Percentiles rank a stretch among this genome's conserved stretches.
Conservation (phyloP, 805 yeast genomes). For the Metschnikowia colocasiae region DNA sequence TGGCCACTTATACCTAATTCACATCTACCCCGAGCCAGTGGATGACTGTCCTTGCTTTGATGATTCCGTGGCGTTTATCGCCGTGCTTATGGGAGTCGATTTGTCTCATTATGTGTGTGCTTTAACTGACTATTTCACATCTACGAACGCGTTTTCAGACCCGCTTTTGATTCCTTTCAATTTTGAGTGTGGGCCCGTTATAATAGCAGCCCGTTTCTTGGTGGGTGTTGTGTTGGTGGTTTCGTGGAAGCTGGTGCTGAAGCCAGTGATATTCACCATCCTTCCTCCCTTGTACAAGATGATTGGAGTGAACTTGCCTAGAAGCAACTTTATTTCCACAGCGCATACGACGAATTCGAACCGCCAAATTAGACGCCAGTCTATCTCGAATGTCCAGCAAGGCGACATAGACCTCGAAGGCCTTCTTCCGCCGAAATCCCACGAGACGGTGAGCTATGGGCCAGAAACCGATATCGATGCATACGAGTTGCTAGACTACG, state of each 20-base stretch:
- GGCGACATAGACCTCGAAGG: conserved; percentile 16
- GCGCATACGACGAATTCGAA: conserved; percentile 33
- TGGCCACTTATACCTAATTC: conserved; percentile 49
- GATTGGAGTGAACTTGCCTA: conserved; percentile 37
- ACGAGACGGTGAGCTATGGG: conserved; percentile 31
- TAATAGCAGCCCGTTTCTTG: conserved; percentile 44
- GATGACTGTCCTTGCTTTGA: conserved; percentile 97
- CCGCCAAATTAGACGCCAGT: conserved; percentile 35
- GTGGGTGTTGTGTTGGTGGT: conserved; percentile 63
- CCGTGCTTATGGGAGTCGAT: conserved; percentile 79
- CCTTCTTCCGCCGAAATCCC: conserved; percentile 23
- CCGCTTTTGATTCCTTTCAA: conserved; percentile 36
- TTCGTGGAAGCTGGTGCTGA: conserved; percentile 71
- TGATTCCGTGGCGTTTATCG: conserved; percentile 89
- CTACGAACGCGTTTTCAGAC: conserved; percentile 18
- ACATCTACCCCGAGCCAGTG: conserved; percentile 75
- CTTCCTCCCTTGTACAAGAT: conserved; percentile 57
- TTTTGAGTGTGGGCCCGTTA: conserved; percentile 2
- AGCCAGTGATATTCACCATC: conserved; percentile 56
- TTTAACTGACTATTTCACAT: conserved; percentile 27
- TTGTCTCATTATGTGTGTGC: conserved; percentile 52
- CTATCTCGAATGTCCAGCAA: conserved; percentile 34
- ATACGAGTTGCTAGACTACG: conserved; percentile 38
- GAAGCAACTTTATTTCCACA: conserved; percentile 36
- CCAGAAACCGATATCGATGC: conserved; percentile 40